A percentile compares a stretch with the other conserved stretches of the same genome.
phyloP scores from a whole-genome alignment of 768 basidiomycete genomes.

The Boletellus emodensis region DNA sequence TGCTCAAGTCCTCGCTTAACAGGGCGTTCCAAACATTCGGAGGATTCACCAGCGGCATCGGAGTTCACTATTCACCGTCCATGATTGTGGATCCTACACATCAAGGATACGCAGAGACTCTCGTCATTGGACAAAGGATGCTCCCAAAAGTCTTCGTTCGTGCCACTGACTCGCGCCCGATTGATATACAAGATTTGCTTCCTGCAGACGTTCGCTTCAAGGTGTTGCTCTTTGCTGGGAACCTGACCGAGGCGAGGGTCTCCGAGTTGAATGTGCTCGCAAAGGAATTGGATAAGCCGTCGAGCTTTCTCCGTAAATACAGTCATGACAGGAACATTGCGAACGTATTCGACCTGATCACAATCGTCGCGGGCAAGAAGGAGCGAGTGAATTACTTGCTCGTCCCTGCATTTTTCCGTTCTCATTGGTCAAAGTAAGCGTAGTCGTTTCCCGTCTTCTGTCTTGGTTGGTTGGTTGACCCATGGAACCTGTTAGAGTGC shows the following conservation, averaged over 20 bases:
- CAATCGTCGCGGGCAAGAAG: slow-evolving; percentile 30
- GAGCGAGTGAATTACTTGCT: slow-evolving; percentile 30
- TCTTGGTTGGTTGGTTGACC: background rate
- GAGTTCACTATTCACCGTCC: slow-evolving; percentile 39
- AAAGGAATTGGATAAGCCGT: slow-evolving; percentile 21
- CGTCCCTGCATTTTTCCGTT: slow-evolving; percentile 33
- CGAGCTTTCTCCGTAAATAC: slow-evolving; percentile 30
- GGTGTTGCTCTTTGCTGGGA: slow-evolving; percentile 33
- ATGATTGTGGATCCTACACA: slow-evolving; percentile 31
- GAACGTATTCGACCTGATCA: slow-evolving; percentile 31
- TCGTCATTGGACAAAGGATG: slow-evolving; percentile 39
- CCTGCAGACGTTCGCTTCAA: slow-evolving; percentile 38
- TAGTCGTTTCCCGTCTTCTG: background rate
- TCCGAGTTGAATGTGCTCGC: slow-evolving; percentile 25
- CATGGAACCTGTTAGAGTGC: slow-evolving; percentile 23
- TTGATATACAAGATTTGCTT: slow-evolving; percentile 41
- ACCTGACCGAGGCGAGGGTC: slow-evolving; percentile 19
- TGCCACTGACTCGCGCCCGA: slow-evolving; percentile 34
- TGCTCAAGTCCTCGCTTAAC: background rate
- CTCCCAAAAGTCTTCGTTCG: slow-evolving; percentile 34
- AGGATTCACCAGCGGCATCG: slow-evolving; percentile 36
- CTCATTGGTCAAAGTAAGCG: slow-evolving; percentile 43
- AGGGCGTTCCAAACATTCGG: slow-evolving; percentile 38
- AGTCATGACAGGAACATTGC: slow-evolving; percentile 14
- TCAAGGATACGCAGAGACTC: slow-evolving; percentile 29